Percentiles rank a stretch among this genome's conserved stretches.
Conservation (phyloP, 768 basidiomycete genomes). For the Leucosporidium yakuticum region DNA sequence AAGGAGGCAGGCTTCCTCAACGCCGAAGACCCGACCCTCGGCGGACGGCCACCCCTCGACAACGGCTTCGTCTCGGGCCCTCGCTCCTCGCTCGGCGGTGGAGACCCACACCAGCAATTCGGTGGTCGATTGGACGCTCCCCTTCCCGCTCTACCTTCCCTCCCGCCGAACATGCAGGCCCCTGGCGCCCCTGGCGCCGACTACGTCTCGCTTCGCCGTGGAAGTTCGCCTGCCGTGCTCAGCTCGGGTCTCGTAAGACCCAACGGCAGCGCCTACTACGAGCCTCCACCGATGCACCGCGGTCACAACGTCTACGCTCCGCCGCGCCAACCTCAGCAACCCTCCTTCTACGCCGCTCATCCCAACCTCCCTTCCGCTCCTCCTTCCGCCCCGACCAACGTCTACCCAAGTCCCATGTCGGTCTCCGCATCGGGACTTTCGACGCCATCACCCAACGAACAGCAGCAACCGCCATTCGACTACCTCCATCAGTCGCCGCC, state of each 20-base stretch:
- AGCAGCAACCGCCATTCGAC: neutral
- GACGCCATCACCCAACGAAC: neutral
- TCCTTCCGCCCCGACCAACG: neutral
- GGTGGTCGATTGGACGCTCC: neutral
- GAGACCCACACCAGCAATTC: neutral
- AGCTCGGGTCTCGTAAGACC: neutral
- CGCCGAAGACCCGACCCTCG: neutral
- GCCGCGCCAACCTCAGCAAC: neutral
- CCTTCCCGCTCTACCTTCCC: neutral
- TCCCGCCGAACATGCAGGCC: neutral
- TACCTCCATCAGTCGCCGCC: neutral
- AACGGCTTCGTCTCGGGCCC: neutral
- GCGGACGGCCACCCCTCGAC: neutral
- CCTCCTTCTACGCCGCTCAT: neutral
- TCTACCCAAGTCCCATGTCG: slow-evolving; percentile 2
- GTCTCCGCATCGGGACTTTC: neutral
- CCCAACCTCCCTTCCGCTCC: neutral
- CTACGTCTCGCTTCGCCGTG: neutral
- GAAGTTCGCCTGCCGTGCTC: slow-evolving; percentile 9
- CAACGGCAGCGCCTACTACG: neutral
- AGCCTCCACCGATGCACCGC: neutral
- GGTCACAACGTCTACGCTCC: neutral
- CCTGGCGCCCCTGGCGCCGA: slow-evolving; percentile 6
- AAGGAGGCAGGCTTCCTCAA: slow-evolving; percentile 2
- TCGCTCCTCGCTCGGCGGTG: neutral